phyloP scores from a whole-genome alignment of 257 asterid species.

The Ocimum tenuiflorum region DNA sequence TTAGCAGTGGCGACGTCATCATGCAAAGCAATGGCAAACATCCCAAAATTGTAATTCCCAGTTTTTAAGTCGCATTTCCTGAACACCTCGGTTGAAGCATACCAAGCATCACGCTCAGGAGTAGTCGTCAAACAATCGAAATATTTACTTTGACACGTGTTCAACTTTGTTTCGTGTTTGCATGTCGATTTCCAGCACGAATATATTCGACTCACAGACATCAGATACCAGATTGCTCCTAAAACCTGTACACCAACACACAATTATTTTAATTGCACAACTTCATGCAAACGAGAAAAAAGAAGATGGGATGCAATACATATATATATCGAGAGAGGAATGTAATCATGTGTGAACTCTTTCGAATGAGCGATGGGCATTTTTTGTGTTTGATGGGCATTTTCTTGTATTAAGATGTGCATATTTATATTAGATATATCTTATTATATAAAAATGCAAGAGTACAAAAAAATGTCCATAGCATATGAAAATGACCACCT shows the following conservation, averaged over 20 bases:
- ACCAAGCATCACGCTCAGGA: constrained; percentile 34
- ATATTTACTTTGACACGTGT: constrained; percentile 25
- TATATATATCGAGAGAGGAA: no score
- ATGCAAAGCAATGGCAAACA: constrained; percentile 50
- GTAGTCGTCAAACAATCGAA: constrained; percentile 47
- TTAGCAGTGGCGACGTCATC: constrained; percentile 52
- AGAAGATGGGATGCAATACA: no score
- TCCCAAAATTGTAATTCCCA: constrained; percentile 48
- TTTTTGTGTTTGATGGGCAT: no score
- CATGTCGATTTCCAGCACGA: constrained; percentile 71
- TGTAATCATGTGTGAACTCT: no score
- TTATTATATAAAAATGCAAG: no score
- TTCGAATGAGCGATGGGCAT: no score
- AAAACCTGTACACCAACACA: constrained; percentile 44
- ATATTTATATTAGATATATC: no score
- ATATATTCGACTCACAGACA: constrained; percentile 68
- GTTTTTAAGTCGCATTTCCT: constrained; percentile 31
- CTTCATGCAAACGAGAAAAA: no score
- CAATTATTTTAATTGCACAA: no score
- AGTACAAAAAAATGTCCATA: no score
- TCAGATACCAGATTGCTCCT: constrained; percentile 78
- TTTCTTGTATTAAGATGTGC: no score
- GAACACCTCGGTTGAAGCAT: constrained; percentile 37
- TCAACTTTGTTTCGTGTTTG: constrained; percentile 22
- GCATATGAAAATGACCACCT: no score